Evolutionary conservation across 2,329 filamentous ascomycete genomes (phyloP), one percentile per base, ranked within the genome.

Genomic region (Chaetomiaceae sp.): DNA sequence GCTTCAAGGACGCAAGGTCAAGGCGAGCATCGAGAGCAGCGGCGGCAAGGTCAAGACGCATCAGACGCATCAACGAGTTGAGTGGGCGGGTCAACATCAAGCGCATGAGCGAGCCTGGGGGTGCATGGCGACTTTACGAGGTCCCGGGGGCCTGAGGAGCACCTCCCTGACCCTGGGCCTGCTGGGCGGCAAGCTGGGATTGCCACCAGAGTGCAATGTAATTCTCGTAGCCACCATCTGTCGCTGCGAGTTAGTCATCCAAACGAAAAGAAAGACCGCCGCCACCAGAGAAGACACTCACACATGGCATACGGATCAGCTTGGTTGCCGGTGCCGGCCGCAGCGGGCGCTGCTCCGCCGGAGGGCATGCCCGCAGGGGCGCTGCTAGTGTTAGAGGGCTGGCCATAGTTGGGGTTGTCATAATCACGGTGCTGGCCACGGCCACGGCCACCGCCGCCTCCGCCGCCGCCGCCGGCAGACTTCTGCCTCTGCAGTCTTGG

Each of bases 171-270:
- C 57, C 57, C 49, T 59, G 45, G 35, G 49, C 57, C 54, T 67
- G 65, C 49, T 68, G 65, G 27, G 57, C 58, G 14, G 65, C 65
- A 63, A 78, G 62, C 41, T 59, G 54, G 25, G 86, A 86, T 63
- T 87, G 83, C 70, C 89, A 91, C 87, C 87, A 93, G 60, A 91
- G 75, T 35, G 85, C 81, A 53, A 89, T 70, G 65, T 92, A 93
- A 60, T 85, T 85, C 61, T 90, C 79, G 68, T 92, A 92, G 54
- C 88, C 88, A 58, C 88, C 88, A 69, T 91, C 81, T 84, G 53
- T 33, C n/a, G 20, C 13, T n/a, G n/a, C n/a, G n/a, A n/a, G n/a
- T 47, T 65, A 56, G 66, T 59, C 45, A 55, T 56, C 8, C 34
- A 39, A 3, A 3, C 17, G 50, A 14, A 10, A 13, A 20, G 7